A percentile compares a stretch with the other conserved stretches of the same genome.
These are phyloP conservation scores for Stellera chamaejasme DNA, from an alignment of 345 rosid genomes.

Conservation along the genomic window DNA sequence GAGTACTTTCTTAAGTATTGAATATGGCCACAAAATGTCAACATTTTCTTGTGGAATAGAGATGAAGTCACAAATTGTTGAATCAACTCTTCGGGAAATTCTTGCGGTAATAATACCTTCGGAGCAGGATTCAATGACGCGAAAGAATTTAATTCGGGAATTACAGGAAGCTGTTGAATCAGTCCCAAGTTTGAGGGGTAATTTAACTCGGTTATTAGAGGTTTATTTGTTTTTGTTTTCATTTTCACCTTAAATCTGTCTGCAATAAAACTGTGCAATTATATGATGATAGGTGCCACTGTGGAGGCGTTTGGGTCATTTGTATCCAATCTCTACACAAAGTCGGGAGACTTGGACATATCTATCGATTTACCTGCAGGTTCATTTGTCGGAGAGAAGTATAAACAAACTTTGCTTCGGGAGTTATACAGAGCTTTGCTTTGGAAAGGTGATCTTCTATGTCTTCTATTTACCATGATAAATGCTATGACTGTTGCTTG, in stretches of 20 bases:
- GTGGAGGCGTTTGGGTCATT: conserved; percentile 90
- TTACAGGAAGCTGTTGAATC: conserved; percentile 42
- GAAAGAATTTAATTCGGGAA: conserved; percentile 43
- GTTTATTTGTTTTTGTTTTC: too few species aligned
- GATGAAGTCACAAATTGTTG: conserved; percentile 42
- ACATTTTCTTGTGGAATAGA: neutral
- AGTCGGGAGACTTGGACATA: conserved; percentile 80
- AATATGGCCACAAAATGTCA: too few species aligned
- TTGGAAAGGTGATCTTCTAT: conserved; percentile 31
- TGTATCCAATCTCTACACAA: conserved; percentile 72
- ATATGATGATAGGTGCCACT: conserved; percentile 50
- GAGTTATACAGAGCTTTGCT: conserved; percentile 51
- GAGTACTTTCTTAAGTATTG: too few species aligned
- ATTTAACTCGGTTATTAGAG: too few species aligned
- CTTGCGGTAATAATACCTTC: conserved; percentile 52
- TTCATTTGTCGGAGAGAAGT: conserved; percentile 61
- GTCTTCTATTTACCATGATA: neutral
- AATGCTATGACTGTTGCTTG: too few species aligned
- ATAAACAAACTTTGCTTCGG: conserved; percentile 45
- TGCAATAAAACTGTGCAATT: too few species aligned
- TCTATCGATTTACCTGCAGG: conserved; percentile 50
- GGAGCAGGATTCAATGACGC: conserved; percentile 38
- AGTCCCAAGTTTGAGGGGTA: conserved; percentile 72
- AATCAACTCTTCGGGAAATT: conserved; percentile 43
- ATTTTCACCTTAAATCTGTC: too few species aligned